Conservation (phyloP, 495 filamentous ascomycete species). For the Apiosordaria backusii region DNA sequence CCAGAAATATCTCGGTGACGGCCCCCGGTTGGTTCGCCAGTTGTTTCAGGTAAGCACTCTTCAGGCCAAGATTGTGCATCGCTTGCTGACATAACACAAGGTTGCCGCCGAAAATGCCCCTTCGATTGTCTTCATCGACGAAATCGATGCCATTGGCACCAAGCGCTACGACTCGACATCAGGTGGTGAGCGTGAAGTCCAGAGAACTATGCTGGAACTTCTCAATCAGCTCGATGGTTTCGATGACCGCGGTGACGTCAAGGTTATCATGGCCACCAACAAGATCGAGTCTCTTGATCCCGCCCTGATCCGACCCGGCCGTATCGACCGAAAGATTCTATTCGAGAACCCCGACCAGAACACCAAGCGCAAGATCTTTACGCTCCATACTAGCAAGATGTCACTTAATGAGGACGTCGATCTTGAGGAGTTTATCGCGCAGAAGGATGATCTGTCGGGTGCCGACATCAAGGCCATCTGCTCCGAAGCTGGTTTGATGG, state of each 20-base stretch:
- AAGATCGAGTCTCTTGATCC: conserved; percentile 99
- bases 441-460: conserved; percentile 96
- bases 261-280: conserved; percentile 99
- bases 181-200: conserved; percentile 94
- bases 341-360: conserved; percentile 99
- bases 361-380: conserved; percentile 99
- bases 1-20: conserved; percentile 98
- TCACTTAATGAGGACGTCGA: conserved; percentile 92
- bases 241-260: conserved; percentile 97
- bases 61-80: not conserved
- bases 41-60: conserved; percentile 71
- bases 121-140: conserved; percentile 98
- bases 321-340: conserved; percentile 98
- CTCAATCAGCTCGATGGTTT: conserved; percentile 99
- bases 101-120: conserved; percentile 95
- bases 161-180: conserved; percentile 98
- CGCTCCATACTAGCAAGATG: conserved; percentile 99
- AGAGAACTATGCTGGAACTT: conserved; percentile 97
- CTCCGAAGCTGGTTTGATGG: conserved; percentile 94
- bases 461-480: conserved; percentile 99
- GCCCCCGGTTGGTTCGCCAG: conserved; percentile 88
- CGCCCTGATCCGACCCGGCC: conserved; percentile 91
- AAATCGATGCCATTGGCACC: conserved; percentile 98
- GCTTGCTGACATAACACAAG: conserved; percentile 26
- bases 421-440: conserved; percentile 95